A percentile compares a stretch with the other conserved stretches of the same genome.
Conservation (phyloP, 164 flowering plant genomes). For the Echeveria elegans region DNA sequence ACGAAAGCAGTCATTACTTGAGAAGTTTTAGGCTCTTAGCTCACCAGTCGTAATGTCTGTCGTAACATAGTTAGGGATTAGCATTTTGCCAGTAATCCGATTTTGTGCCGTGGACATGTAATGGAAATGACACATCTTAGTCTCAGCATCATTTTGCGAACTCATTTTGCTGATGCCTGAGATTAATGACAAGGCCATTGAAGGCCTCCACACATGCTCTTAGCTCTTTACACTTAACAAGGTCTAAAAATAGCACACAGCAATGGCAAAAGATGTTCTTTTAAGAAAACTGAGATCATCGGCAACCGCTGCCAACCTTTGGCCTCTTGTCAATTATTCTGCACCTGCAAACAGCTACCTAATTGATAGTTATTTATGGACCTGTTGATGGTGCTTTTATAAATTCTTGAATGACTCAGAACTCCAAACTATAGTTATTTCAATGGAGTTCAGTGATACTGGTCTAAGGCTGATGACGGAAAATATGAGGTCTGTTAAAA, state of each 20-base stretch:
- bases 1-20: not conserved
- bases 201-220: not conserved
- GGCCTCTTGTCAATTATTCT: not conserved
- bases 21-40: not conserved
- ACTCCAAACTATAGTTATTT: not conserved
- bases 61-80: not conserved
- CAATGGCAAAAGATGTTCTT: not conserved
- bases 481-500: constrained; percentile 12
- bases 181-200: not conserved
- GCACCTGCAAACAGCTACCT: not conserved
- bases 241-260: not conserved
- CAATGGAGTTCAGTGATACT: not conserved
- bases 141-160: not conserved
- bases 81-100: not conserved
- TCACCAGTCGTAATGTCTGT: not conserved
- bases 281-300: not conserved
- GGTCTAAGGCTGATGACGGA: constrained; percentile 8
- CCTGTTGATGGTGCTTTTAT: not conserved
- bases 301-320: not conserved
- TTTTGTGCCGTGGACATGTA: not conserved
- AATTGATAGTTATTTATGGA: not conserved
- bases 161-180: not conserved
- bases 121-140: not conserved
- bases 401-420: not conserved
- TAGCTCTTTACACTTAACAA: not conserved